Base-by-base conservation (phyloP, 169 alveolate species). In the Sarcocystis neurona region DNA sequence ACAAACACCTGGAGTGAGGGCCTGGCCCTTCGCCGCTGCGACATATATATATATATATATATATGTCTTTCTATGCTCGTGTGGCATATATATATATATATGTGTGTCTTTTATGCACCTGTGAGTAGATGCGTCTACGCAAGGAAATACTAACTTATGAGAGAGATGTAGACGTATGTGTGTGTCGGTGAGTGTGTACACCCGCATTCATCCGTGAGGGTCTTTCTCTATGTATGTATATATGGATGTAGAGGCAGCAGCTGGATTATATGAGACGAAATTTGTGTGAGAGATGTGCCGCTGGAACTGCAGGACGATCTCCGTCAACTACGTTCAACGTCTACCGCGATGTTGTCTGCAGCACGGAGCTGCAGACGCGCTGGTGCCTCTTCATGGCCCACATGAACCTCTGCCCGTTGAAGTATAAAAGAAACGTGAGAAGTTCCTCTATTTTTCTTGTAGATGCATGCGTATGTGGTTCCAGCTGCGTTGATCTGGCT, bases 361-460 rank as follows among this genome's bases (percentile, higher is more conserved):
- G 74, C 74, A 30, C 70, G 32, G 87, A 79, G 46, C 74, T 79
- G 75, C 87, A 79, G 87, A 15, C 68, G 44, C 53, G 75, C 32
- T 79, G 87, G 87, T 79, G 48, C 43, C 47, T 80, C 44, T 80
- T 80, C 88, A 53, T 80, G 56, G 88, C 88, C 48, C 88, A 80
- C 58, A 12, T 56, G 44, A 56, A 80, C 44, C 78, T 80, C 20
- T 80, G 88, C 37, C 78, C 88, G 10, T 60, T 80, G 23, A 10
- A 53, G 37, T 80, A 39, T 27, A 80, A 80, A 37, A 50, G 88
- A n/a, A 80, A 80, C n/a, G 88, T 79, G 4, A 43, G 80, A 6
- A 12, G n/a, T 23, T 10, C 5, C 47, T 12, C 5, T 23, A 37
- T 3, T 2, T 20, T 5, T n/a, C n/a, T n/a, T n/a, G n/a, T n/a